A percentile compares a stretch with the other conserved stretches of the same genome.
Evolutionary conservation across 257 asterid genomes (phyloP).

Genomic region (Petunia secreta): DNA sequence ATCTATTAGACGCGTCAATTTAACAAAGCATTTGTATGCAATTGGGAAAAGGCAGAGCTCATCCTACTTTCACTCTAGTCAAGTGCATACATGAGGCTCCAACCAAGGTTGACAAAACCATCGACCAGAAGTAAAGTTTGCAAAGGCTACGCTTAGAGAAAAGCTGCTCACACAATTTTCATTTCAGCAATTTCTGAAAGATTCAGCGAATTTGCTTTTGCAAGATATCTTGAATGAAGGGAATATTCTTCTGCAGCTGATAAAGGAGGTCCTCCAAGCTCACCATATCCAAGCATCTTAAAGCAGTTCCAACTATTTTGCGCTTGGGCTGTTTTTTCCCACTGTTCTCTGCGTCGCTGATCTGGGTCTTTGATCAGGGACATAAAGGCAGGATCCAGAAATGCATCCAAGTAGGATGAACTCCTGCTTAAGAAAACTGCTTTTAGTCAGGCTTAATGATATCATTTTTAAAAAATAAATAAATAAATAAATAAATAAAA

Average conservation of each 20-base stretch:
- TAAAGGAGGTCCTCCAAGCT: constrained; percentile 82
- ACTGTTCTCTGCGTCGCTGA: constrained; percentile 81
- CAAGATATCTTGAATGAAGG: constrained; percentile 89
- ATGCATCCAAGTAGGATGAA: constrained; percentile 76
- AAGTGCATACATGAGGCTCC: constrained; percentile 22
- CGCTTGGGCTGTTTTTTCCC: constrained; percentile 89
- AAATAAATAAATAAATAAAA: too few species aligned
- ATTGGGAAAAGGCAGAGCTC: not conserved
- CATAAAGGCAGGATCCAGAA: constrained; percentile 94
- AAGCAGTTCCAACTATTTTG: constrained; percentile 67
- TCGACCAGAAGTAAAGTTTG: not conserved
- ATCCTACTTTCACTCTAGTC: constrained; percentile 8
- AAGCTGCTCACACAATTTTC: constrained; percentile 84
- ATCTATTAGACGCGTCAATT: not conserved
- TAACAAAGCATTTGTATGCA: constrained; percentile 14
- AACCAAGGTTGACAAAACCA: not conserved
- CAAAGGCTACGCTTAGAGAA: constrained; percentile 23
- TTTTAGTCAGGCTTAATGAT: not conserved
- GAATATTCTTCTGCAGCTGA: constrained; percentile 95
- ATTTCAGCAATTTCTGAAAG: constrained; percentile 92
- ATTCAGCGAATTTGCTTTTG: constrained; percentile 88
- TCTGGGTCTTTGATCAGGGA: constrained; percentile 91
- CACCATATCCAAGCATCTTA: constrained; percentile 90
- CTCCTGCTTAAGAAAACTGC: constrained; percentile 43
- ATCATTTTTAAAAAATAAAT: not conserved